A percentile compares a stretch with the other conserved stretches of the same genome.
Conservation (phyloP, 139 green algal genomes). For the Desmodesmus armatus region DNA sequence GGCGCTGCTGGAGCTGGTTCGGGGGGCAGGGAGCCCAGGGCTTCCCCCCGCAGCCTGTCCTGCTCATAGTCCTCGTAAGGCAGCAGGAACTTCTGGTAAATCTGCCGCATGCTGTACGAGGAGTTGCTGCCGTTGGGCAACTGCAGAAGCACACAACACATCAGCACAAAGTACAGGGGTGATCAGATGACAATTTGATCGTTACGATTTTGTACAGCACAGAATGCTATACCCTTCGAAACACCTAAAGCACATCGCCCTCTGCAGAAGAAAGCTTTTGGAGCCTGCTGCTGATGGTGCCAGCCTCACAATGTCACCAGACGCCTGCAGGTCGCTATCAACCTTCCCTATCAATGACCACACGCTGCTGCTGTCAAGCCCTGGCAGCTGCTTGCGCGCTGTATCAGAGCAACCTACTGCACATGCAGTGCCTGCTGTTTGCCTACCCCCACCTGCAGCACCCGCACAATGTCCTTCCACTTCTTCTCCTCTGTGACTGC, state of each 20-base stretch:
- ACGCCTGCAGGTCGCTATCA: no score
- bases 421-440: not conserved
- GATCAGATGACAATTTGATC: not conserved
- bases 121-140: constrained; percentile 62
- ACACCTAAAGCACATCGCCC: not conserved
- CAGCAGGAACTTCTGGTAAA: constrained; percentile 86
- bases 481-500: constrained; percentile 72
- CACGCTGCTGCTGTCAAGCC: no score
- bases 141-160: constrained; percentile 25
- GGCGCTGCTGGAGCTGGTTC: not conserved
- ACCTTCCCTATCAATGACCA: no score
- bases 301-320: no score
- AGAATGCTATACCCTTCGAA: no score
- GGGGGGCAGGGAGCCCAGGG: not conserved
- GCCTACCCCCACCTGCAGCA: constrained; percentile 67
- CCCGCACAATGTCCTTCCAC: constrained; percentile 80
- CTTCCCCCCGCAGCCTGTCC: constrained; percentile 9
- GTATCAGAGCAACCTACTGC: not conserved
- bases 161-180: not conserved
- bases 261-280: not conserved
- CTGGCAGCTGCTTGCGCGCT: not conserved
- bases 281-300: no score
- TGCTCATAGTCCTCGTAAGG: constrained; percentile 74
- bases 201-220: constrained; percentile 8
- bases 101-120: constrained; percentile 73